Evolutionary conservation across 2,329 filamentous ascomycete species (phyloP).

Genomic region (Ploettnerulaceae sp.): DNA sequence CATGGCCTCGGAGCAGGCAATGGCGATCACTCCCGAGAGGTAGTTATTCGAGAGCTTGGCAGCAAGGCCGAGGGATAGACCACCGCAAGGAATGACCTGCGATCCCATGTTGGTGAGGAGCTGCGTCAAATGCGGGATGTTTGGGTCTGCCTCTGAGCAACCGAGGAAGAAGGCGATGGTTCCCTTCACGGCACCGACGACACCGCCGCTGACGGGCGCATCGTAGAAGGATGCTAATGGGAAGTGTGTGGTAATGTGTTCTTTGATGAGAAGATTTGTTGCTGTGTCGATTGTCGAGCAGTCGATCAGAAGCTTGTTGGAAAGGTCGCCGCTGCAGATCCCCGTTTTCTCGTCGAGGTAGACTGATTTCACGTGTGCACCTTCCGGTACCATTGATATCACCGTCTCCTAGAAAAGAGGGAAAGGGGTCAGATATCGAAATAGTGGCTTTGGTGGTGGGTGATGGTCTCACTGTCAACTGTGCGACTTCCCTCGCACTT

Average conservation of each 20-base stretch:
- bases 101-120: constrained; percentile 54
- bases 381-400: constrained; percentile 63
- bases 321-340: constrained; percentile 42
- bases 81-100: constrained; percentile 48
- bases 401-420: constrained; percentile 54
- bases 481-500: constrained; percentile 54
- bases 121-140: constrained; percentile 48
- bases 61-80: constrained; percentile 57
- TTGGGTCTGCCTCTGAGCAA: constrained; percentile 38
- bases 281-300: constrained; percentile 68
- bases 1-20: constrained; percentile 54
- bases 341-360: constrained; percentile 44
- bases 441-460: too few species aligned
- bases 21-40: constrained; percentile 52
- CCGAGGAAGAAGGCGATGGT: constrained; percentile 38
- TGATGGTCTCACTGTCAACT: constrained; percentile 37
- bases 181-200: constrained; percentile 33
- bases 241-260: constrained; percentile 3
- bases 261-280: constrained; percentile 40
- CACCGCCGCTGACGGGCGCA: constrained; percentile 36
- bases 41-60: constrained; percentile 62
- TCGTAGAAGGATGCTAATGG: constrained; percentile 33
- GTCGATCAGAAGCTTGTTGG: constrained; percentile 57
- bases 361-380: constrained; percentile 62
- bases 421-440: background rate